These are phyloP conservation scores for Aspergillus nidulans DNA, from an alignment of 495 filamentous ascomycete genomes.

Conservation along the genomic window DNA sequence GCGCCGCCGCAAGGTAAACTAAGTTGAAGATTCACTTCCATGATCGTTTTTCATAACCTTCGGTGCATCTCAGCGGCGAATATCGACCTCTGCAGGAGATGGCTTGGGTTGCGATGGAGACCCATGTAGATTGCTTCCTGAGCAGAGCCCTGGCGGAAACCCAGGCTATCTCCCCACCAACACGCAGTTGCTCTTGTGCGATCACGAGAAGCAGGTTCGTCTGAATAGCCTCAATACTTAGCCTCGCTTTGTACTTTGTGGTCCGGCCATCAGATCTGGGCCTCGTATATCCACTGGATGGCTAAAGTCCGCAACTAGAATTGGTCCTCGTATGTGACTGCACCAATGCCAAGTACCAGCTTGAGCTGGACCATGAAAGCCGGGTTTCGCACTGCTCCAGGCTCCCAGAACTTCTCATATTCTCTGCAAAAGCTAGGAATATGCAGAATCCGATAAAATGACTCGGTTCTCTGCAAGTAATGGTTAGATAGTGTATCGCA, in stretches of 20 bases:
- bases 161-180: conserved; percentile 53
- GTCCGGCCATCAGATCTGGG: conserved; percentile 49
- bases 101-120: conserved; percentile 53
- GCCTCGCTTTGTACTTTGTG: conserved; percentile 44
- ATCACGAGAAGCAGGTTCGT: conserved; percentile 45
- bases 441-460: conserved; percentile 53
- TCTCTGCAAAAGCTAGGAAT: conserved; percentile 50
- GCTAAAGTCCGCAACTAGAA: conserved; percentile 34
- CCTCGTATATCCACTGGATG: conserved; percentile 46
- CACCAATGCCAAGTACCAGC: conserved; percentile 50
- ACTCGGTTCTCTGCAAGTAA: conserved; percentile 41
- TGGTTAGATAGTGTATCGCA: conserved; percentile 36
- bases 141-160: conserved; percentile 51
- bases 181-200: conserved; percentile 40
- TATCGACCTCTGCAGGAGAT: conserved; percentile 36
- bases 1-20: conserved; percentile 48
- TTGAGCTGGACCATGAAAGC: conserved; percentile 42
- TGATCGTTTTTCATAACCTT: conserved; percentile 56
- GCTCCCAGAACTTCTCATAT: conserved; percentile 26
- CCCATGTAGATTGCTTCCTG: conserved; percentile 58
- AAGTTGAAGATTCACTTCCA: conserved; percentile 52
- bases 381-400: conserved; percentile 19
- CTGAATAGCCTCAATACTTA: conserved; percentile 43
- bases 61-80: conserved; percentile 52
- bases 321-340: conserved; percentile 31